These are phyloP conservation scores for Boletellus sp. DNA, from an alignment of 1,284 basidiomycete species.

Conservation along the genomic window DNA sequence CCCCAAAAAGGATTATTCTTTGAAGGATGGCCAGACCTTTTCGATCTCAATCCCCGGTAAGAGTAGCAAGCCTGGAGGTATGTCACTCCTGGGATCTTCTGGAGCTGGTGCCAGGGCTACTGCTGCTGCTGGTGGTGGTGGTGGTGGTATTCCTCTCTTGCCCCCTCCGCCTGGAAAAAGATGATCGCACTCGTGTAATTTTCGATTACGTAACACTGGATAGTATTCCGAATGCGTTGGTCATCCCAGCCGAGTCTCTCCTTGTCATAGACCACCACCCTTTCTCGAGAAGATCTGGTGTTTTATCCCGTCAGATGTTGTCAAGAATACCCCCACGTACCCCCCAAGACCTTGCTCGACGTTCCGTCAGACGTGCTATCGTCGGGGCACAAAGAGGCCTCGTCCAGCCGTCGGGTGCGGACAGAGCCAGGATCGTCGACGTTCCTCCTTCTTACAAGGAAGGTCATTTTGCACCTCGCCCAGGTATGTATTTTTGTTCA, in stretches of 20 bases:
- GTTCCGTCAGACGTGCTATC: constrained; percentile 18
- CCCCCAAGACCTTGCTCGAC: constrained; percentile 11
- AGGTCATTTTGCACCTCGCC: constrained; percentile 65
- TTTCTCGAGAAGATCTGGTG: constrained; percentile 2
- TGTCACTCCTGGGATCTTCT: constrained; percentile 36
- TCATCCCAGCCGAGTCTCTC: constrained; percentile 1
- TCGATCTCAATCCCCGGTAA: constrained; percentile 86
- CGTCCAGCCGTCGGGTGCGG: constrained; percentile 75
- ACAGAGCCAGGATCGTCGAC: constrained; percentile 77
- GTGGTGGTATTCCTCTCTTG: constrained; percentile 57
- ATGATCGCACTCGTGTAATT: constrained; percentile 5
- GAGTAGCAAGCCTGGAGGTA: constrained; percentile 34
- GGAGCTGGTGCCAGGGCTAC: constrained; percentile 22
- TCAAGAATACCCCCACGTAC: constrained; percentile 29
- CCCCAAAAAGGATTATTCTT: constrained; percentile 90
- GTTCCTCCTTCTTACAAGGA: constrained; percentile 71
- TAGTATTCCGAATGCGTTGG: constrained; percentile 6
- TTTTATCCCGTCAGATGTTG: constrained; percentile 24
- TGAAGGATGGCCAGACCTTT: constrained; percentile 97
- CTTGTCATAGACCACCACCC: constrained; percentile 12
- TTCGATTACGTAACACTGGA: constrained; percentile 18
- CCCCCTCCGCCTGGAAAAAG: constrained; percentile 67
- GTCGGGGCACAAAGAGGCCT: constrained; percentile 41
- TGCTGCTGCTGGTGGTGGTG: not conserved
- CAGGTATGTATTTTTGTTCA: constrained; percentile 44